Evolutionary conservation across 805 yeast genomes (phyloP).

Genomic region (Nakazawaea molendinolei): DNA sequence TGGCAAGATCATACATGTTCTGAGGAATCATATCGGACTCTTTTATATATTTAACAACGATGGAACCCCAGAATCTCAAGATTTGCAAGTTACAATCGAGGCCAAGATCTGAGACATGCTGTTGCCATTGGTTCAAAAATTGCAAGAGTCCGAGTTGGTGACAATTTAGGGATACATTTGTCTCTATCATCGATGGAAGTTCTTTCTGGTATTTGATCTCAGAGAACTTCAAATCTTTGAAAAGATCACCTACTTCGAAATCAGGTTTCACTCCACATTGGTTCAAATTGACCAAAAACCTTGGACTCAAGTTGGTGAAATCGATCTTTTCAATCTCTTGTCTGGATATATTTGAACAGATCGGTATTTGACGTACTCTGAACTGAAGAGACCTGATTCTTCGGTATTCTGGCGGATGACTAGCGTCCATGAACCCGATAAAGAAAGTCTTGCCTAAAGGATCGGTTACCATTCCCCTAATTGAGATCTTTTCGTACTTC

Average conservation of each 20-base stretch:
- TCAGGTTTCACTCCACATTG: not conserved
- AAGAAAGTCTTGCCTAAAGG: constrained; percentile 1
- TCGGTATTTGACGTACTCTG: not conserved
- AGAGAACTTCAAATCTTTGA: not conserved
- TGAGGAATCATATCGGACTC: not conserved
- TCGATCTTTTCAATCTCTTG: not conserved
- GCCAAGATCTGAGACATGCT: too few relatives aligned
- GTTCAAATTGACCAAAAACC: constrained; percentile 2
- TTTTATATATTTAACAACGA: constrained; percentile 1
- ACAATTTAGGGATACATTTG: too few relatives aligned
- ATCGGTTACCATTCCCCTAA: constrained; percentile 5
- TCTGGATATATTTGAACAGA: not conserved
- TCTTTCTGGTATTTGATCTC: too few relatives aligned
- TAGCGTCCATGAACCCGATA: constrained; percentile 2
- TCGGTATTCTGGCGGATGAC: constrained; percentile 3
- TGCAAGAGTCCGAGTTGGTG: constrained; percentile 1
- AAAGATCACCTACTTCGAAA: not conserved
- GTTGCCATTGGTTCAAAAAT: constrained; percentile 3
- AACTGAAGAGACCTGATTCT: not conserved
- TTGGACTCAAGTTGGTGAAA: constrained; percentile 3
- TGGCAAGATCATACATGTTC: constrained; percentile 5
- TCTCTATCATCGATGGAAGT: too few relatives aligned
- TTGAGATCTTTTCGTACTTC: constrained; percentile 4
- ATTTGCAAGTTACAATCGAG: constrained; percentile 2
- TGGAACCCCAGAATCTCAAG: constrained; percentile 1